Evolutionary conservation across 768 basidiomycete species (phyloP), one percentile per base, ranked within the genome.

Genomic region (Boletellus ananiceps): DNA sequence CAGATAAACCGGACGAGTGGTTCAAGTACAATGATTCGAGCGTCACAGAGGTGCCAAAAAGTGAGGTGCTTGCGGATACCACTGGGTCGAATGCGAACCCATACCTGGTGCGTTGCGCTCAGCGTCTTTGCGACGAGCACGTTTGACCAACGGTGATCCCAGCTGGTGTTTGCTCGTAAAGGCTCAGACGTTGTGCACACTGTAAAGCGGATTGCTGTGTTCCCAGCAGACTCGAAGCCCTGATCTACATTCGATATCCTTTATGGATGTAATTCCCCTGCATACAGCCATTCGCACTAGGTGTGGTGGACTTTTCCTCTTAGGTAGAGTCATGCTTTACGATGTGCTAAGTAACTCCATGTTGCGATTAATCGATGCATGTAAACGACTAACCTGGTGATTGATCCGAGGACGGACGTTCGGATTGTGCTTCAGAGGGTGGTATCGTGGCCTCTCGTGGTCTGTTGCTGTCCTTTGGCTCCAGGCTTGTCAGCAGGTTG

Each of bases 1-100:
- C 93, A 1, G 79, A 81, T 41, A 69, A 81, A 19, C 84, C 84
- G 11, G 86, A 96, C 49, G 76, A 78, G 38, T 97, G 93, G 91
- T 92, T 93, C 78, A 95, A 95, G 70, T 93, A 95, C 71, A 97
- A 97, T 64, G 94, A 97, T 64, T 90, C 90, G 33, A 83, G 81
- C 50, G 91, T 98, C 8, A 76, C 81, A 4, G 75, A 81, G 23
- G 88, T 92, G 0, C 68, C 77, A 8, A 87, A 88, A 60, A 81
- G 82, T 8, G 93, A 96, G 60, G 87, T 97, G 2, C 73, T 96
- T 45, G 84, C 83, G 25, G 90, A 96, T 71, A 88, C 92, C 32
- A 91, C 89, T n/a, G 89, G 88, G 18, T 85, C 81, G 15, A 91
- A 82, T 32, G 90, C 88, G n/a, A 93, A 93, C 60, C 90, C 90